Base-by-base conservation (phyloP, 2,329 filamentous ascomycete genomes). In the Fusarium sp. region DNA sequence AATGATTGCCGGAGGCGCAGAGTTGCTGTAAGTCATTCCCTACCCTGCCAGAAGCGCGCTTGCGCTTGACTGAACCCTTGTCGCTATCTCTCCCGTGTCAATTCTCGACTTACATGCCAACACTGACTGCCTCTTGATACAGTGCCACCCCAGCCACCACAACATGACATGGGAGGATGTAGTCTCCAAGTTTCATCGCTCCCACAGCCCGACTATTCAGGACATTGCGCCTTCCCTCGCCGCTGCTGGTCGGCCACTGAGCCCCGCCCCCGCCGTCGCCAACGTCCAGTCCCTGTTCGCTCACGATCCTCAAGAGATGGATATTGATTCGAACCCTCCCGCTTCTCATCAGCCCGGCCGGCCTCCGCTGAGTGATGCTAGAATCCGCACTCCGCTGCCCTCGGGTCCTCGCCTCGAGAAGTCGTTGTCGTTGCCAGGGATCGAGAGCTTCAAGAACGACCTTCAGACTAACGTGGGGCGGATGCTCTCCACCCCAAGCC, bases 151-250 rank as follows among this genome's bases (percentile, higher is more conserved):
- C 13, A 85, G 82, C 69, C 86, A 89, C 74, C 86, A 87, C 69
- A 84, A 84, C 69, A 85, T 87, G 85, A 87, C 84, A 10, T 89
- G 86, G 86, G 85, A 87, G 74, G 85, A 88, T 66, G 84, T 86
- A 14, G 80, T 84, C 50, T 80, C 79, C 72, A 87, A 87, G 71
- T 88, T 86, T 60, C 79, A 81, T 76, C 81, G 83, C 62, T 83
- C 84, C 40, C 81, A 84, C 61, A 87, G 85, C 69, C 84, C 85
- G 31, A 78, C 77, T 27, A 79, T 85, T 50, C 84, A 83, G 63
- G 84, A 86, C 23, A 82, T 86, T 46, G 80, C 82, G 29, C 81
- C 83, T 31, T 78, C 79, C 18, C 67, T 79, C 16, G 75, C 81
- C 33, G 74, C 81, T 29, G 76, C 78, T 54, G 83, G 79, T 62